A percentile compares a stretch with the other conserved stretches of the same genome.
Conservation (phyloP, 1,139 yeast species). For the Pichia sp. region DNA sequence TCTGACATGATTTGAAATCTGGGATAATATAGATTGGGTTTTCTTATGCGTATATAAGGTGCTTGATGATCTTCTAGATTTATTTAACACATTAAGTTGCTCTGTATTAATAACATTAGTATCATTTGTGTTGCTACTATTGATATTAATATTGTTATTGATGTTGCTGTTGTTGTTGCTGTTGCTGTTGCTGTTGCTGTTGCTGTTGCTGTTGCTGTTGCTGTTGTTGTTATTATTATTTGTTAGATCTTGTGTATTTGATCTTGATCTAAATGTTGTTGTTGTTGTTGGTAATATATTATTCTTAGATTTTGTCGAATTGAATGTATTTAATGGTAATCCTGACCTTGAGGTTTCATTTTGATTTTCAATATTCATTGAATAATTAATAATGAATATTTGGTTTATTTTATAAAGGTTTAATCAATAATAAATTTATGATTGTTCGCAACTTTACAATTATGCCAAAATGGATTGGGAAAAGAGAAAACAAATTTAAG, state of each 20-base stretch:
- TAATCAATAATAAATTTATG: too few relatives aligned
- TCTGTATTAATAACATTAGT: neutral
- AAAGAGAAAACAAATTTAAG: neutral
- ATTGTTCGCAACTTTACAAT: too few relatives aligned
- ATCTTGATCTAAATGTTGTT: neutral
- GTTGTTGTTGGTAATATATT: neutral
- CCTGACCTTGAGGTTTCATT: neutral
- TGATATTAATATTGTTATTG: neutral
- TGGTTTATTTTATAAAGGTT: neutral
- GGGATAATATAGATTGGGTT: conserved; percentile 5
- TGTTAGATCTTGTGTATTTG: neutral
- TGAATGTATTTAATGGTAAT: neutral
- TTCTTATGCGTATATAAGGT: neutral
- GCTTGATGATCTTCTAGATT: neutral
- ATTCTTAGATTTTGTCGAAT: neutral
- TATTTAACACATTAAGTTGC: neutral
- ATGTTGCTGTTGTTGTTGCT: too few relatives aligned
- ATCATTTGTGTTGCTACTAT: neutral
- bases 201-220: neutral
- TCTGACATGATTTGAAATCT: conserved; percentile 9
- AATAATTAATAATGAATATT: neutral
- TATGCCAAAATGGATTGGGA: neutral
- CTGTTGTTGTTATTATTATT: neutral
- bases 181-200: too few relatives aligned
- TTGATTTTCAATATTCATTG: neutral